Percentiles rank a stretch among this genome's conserved stretches.
Conservation (phyloP, 2,329 filamentous ascomycete species). For the Tolypocladium ovalisporum region DNA sequence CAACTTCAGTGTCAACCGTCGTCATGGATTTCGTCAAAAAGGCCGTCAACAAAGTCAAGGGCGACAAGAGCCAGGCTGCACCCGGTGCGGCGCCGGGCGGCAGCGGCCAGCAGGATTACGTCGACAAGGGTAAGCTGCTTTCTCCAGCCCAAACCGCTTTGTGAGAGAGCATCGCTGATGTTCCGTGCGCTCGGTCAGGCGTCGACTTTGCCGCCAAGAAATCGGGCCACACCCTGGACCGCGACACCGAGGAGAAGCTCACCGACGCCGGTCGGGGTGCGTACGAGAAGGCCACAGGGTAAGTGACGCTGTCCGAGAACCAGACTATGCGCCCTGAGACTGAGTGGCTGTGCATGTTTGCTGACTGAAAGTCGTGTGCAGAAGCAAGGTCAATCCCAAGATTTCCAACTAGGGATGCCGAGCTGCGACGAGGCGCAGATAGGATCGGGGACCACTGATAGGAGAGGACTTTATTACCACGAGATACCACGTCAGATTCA, state of each 20-base stretch:
- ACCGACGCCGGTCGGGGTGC: conserved; percentile 21
- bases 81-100: neutral
- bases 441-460: neutral
- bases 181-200: conserved; percentile 8
- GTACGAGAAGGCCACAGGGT: conserved; percentile 28
- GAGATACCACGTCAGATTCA: conserved; percentile 1
- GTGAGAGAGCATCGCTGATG: neutral
- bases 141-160: neutral
- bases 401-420: conserved; percentile 20
- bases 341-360: neutral
- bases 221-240: conserved; percentile 21
- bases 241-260: conserved; percentile 26
- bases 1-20: conserved; percentile 3
- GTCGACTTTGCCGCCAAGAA: conserved; percentile 20
- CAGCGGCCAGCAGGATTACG: conserved; percentile 21
- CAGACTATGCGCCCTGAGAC: too few species aligned
- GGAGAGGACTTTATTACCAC: neutral
- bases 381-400: conserved; percentile 19
- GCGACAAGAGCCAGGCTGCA: neutral
- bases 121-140: conserved; percentile 23
- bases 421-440: neutral
- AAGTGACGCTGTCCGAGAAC: conserved; percentile 5
- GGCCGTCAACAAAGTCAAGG: conserved; percentile 12
- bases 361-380: conserved; percentile 1
- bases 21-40: conserved; percentile 30